Conservation (phyloP, 2,329 filamentous ascomycete species). For the Allantophomopsis lycopodina region DNA sequence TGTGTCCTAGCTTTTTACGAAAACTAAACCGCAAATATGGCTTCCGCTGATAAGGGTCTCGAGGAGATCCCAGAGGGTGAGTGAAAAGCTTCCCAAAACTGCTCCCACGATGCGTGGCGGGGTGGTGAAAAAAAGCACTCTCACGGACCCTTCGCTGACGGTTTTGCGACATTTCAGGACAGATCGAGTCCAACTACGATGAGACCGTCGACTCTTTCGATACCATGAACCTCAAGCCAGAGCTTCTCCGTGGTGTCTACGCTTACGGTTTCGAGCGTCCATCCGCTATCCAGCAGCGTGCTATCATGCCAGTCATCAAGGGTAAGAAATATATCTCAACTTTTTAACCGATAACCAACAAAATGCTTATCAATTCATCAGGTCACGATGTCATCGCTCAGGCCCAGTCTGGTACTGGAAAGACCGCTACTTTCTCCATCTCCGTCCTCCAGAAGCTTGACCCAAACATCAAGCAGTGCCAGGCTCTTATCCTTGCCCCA, state of each 20-base stretch:
- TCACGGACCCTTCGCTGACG: conserved; percentile 7
- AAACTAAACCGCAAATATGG: conserved; percentile 75
- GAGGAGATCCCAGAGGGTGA: conserved; percentile 93
- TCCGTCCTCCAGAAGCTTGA: conserved; percentile 99
- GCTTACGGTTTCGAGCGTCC: conserved; percentile 99
- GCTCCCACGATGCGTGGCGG: conserved; percentile 2
- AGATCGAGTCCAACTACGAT: conserved; percentile 99
- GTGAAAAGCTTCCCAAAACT: conserved; percentile 22
- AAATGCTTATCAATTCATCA: conserved; percentile 21
- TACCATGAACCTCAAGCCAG: conserved; percentile 90
- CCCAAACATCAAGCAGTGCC: conserved; percentile 84
- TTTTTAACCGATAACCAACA: conserved; percentile 2
- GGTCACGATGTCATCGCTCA: conserved; percentile 99
- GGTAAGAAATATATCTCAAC: conserved; percentile 39
- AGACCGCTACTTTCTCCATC: conserved; percentile 99
- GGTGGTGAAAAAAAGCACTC: too few species aligned
- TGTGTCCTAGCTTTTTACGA: conserved; percentile 55
- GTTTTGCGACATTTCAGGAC: conserved; percentile 41
- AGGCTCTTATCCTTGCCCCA: conserved; percentile 94
- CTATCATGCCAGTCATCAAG: conserved; percentile 99
- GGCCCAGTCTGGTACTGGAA: conserved; percentile 98
- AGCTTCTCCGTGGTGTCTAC: conserved; percentile 97
- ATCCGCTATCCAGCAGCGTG: conserved; percentile 98
- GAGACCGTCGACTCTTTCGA: conserved; percentile 99
- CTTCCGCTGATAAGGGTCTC: conserved; percentile 85